phyloP scores from a whole-genome alignment of 495 filamentous ascomycete species.

The Daldinia caldariorum region DNA sequence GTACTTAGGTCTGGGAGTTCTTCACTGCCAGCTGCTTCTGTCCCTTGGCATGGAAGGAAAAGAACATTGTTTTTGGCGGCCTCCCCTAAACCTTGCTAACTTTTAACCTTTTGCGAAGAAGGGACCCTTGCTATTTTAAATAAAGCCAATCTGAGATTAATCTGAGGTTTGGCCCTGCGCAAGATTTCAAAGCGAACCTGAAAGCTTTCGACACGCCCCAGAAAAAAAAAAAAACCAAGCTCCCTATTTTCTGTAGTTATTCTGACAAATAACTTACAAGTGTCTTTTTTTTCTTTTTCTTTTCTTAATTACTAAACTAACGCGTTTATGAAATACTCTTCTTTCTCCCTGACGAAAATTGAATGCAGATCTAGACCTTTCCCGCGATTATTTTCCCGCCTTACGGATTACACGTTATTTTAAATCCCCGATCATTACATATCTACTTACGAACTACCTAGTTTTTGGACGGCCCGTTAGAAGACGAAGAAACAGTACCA shows the following conservation, averaged over 20 bases:
- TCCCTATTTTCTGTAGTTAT: background rate
- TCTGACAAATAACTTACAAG: constrained; percentile 16
- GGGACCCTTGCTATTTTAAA: constrained; percentile 37
- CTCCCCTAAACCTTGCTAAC: constrained; percentile 33
- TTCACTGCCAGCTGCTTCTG: constrained; percentile 18
- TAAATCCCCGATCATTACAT: constrained; percentile 15
- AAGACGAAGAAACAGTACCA: constrained; percentile 9
- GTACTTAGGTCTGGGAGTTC: background rate
- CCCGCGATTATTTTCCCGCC: constrained; percentile 13
- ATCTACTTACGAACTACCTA: no score
- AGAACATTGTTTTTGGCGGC: constrained; percentile 32
- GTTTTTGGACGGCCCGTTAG: constrained; percentile 16
- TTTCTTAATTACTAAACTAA: no score
- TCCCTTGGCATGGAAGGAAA: constrained; percentile 25
- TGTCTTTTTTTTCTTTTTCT: no score
- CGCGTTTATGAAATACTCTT: constrained; percentile 31
- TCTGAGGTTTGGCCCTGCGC: constrained; percentile 25
- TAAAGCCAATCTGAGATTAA: constrained; percentile 30
- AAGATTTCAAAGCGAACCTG: constrained; percentile 39
- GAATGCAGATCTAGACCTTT: constrained; percentile 14
- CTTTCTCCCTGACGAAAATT: constrained; percentile 21
- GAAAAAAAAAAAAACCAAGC: constrained; percentile 25
- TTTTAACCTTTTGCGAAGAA: constrained; percentile 11
- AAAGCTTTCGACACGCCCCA: constrained; percentile 35
- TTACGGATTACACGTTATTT: constrained; percentile 5